A percentile compares a stretch with the other conserved stretches of the same genome.
Conservation (phyloP, 331 rosid species). For the Telfairia occidentalis region DNA sequence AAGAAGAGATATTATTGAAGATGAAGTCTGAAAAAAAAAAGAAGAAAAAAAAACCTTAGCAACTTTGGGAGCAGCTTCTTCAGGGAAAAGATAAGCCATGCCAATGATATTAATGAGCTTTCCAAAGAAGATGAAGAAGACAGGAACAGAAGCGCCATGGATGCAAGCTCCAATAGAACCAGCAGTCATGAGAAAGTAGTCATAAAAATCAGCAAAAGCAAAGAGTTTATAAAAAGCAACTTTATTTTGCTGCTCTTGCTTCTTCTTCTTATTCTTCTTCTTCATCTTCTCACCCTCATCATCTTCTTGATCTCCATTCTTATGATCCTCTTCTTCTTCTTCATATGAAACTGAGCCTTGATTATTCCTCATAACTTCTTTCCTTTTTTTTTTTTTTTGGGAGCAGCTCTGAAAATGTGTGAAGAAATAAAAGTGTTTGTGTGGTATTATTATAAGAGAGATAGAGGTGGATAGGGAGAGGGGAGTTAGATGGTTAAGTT, state of each 20-base stretch:
- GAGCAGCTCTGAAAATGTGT: background rate
- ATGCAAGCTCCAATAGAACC: constrained; percentile 82
- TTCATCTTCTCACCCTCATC: constrained; percentile 3
- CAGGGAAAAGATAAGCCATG: constrained; percentile 79
- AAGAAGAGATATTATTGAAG: no score
- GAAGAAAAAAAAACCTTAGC: constrained; percentile 43
- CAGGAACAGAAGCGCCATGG: constrained; percentile 89
- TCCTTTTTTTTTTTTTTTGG: no score
- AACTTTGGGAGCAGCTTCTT: constrained; percentile 81
- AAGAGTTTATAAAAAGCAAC: constrained; percentile 57
- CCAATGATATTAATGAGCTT: constrained; percentile 77
- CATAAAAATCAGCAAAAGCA: constrained; percentile 70
- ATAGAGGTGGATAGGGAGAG: background rate
- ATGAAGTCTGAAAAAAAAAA: background rate
- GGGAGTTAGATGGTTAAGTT: background rate
- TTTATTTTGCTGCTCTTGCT: constrained; percentile 21
- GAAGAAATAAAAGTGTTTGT: background rate
- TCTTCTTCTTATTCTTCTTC: background rate
- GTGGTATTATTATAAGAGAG: background rate
- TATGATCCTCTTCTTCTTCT: constrained; percentile 11
- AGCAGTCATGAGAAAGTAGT: constrained; percentile 46
- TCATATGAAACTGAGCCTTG: constrained; percentile 23
- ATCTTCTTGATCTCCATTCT: constrained; percentile 18
- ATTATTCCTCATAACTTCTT: constrained; percentile 24
- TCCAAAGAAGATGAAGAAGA: constrained; percentile 87